phyloP scores from a whole-genome alignment of 768 basidiomycete genomes.

The Auricularia auricula-judae region DNA sequence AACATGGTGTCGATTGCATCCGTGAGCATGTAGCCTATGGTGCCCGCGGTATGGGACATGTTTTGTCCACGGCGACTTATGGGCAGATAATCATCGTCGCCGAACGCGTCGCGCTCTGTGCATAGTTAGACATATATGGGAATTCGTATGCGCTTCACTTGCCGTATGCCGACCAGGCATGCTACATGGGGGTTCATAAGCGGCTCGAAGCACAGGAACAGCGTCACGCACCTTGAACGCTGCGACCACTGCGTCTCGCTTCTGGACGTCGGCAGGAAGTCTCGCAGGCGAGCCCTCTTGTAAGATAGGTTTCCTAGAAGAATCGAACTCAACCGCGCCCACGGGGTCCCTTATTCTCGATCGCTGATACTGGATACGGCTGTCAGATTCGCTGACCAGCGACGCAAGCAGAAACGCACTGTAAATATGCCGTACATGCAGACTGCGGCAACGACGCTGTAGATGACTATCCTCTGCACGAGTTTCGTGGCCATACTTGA shows the following conservation, averaged over 20 bases:
- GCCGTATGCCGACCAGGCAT: conserved; percentile 85
- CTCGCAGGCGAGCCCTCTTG: not conserved
- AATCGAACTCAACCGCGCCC: not conserved
- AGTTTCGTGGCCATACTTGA: not conserved
- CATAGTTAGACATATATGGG: conserved; percentile 7
- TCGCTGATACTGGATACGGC: not conserved
- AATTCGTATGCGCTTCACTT: conserved; percentile 12
- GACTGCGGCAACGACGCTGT: not conserved
- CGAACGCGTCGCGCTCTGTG: conserved; percentile 81
- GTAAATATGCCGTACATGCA: not conserved
- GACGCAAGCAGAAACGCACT: not conserved
- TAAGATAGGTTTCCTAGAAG: not conserved
- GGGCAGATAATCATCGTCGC: conserved; percentile 87
- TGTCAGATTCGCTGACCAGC: not conserved
- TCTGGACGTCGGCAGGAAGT: conserved; percentile 45
- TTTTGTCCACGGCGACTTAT: conserved; percentile 65
- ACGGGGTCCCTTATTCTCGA: not conserved
- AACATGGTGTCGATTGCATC: conserved; percentile 84
- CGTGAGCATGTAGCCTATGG: conserved; percentile 81
- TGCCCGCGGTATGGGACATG: conserved; percentile 55
- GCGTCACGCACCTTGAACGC: conserved; percentile 59
- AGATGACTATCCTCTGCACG: not conserved
- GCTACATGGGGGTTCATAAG: conserved; percentile 28
- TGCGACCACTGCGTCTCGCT: conserved; percentile 57
- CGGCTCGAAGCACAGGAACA: conserved; percentile 5